A percentile compares a stretch with the other conserved stretches of the same genome.
These are phyloP conservation scores for Hirschfeldia incana DNA, from an alignment of 345 rosid genomes.

Conservation along the genomic window DNA sequence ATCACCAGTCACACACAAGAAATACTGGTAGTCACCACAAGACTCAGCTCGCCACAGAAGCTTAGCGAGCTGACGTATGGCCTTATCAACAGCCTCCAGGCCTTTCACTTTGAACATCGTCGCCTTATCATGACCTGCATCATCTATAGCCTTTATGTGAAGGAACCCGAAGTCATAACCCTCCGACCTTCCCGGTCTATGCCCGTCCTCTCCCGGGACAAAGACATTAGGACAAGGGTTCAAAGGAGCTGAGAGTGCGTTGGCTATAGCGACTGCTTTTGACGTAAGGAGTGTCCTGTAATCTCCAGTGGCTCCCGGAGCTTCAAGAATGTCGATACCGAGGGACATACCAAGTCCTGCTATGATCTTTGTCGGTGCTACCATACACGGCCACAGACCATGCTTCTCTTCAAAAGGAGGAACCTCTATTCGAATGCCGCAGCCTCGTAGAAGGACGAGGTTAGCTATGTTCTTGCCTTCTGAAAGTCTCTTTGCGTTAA, in stretches of 20 bases:
- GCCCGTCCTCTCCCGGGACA: slow-evolving; percentile 85
- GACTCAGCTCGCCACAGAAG: slow-evolving; percentile 81
- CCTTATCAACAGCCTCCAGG: slow-evolving; percentile 83
- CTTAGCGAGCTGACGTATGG: slow-evolving; percentile 79
- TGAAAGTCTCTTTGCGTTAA: slow-evolving; percentile 67
- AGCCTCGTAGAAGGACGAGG: slow-evolving; percentile 85
- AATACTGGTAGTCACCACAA: slow-evolving; percentile 58
- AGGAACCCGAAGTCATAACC: slow-evolving; percentile 97
- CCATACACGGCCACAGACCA: slow-evolving; percentile 94
- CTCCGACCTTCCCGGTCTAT: slow-evolving; percentile 64
- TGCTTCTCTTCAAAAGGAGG: slow-evolving; percentile 75
- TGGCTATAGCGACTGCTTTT: slow-evolving; percentile 75
- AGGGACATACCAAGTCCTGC: slow-evolving; percentile 94
- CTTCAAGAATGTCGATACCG: slow-evolving; percentile 86
- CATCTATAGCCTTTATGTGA: slow-evolving; percentile 96
- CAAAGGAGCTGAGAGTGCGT: slow-evolving; percentile 76
- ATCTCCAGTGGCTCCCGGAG: slow-evolving; percentile 96
- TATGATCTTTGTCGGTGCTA: slow-evolving; percentile 96
- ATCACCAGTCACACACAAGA: slow-evolving; percentile 85
- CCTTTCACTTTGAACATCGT: slow-evolving; percentile 77
- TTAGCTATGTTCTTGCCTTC: slow-evolving; percentile 89
- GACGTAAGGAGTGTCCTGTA: slow-evolving; percentile 87
- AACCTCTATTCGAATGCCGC: slow-evolving; percentile 96
- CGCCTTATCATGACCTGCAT: slow-evolving; percentile 97
- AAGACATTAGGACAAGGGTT: slow-evolving; percentile 63